These are phyloP conservation scores for Phytophthora agathidicida DNA, from an alignment of 352 stramenopile genomes.

Conservation along the genomic window DNA sequence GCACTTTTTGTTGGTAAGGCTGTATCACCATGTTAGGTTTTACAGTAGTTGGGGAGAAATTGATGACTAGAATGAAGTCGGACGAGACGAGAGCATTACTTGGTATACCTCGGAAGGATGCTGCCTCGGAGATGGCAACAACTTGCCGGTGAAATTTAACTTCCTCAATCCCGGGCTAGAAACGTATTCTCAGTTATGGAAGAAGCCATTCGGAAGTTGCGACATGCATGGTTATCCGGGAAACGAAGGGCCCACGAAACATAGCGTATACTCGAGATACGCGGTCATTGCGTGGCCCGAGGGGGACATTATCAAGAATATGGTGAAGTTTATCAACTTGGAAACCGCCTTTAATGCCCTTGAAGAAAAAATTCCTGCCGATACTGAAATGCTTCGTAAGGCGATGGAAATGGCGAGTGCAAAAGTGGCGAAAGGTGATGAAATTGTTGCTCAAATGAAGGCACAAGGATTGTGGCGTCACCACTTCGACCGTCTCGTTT, in stretches of 20 bases:
- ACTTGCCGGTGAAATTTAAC: constrained; percentile 9
- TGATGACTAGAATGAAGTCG: not conserved
- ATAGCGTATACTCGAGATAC: constrained; percentile 20
- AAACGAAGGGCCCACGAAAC: constrained; percentile 26
- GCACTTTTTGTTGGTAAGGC: constrained; percentile 14
- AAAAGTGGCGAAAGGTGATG: constrained; percentile 1
- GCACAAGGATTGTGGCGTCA: too few species aligned
- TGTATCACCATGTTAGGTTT: constrained; percentile 11
- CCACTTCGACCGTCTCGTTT: not conserved
- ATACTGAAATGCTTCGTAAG: not conserved
- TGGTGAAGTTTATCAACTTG: constrained; percentile 10
- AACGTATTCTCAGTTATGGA: constrained; percentile 18
- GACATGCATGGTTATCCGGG: constrained; percentile 18
- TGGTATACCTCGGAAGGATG: constrained; percentile 2
- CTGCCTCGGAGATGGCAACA: not conserved
- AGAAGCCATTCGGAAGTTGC: constrained; percentile 11
- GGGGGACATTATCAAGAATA: not conserved
- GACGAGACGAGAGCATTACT: constrained; percentile 10
- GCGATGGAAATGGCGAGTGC: constrained; percentile 1
- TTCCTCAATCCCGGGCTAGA: constrained; percentile 31
- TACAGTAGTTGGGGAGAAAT: constrained; percentile 15
- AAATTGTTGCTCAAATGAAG: too few species aligned
- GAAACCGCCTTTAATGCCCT: constrained; percentile 3
- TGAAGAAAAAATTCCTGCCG: not conserved
- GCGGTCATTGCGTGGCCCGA: constrained; percentile 21